Base-by-base conservation (phyloP, 805 yeast species). In the Suhomyces vadensis region DNA sequence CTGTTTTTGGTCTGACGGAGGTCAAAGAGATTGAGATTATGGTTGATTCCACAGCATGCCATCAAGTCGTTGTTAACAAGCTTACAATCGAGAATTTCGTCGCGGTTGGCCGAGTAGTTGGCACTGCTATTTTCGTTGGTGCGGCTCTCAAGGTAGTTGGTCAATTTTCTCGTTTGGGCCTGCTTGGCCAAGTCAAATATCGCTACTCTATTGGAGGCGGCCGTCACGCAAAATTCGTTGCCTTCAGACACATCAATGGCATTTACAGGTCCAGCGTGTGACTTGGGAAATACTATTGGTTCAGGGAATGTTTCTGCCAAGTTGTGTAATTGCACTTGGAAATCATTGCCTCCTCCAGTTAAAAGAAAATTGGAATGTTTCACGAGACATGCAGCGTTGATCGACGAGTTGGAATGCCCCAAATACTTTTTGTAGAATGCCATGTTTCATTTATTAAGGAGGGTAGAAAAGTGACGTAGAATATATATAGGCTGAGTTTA, bases 21-120 rank as follows among this genome's bases (percentile, higher is more conserved):
- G 42, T 66, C 71, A 46, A 50, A 61, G 19, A 65, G 39, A 22
- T 51, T 50, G 19, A 64, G 35, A 13, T 42, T 37, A 39, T 57
- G 57, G 38, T 56, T 58, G 13, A 50, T 47, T 1, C 70, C 70
- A 42, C 66, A 63, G 14, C 58, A 40, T 0, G 53, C 60, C 14
- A 59, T 33, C 41, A 64, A 27, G 14, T 52, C 42, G 19, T 52
- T 47, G 31, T 51, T 53, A 26, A 63, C 31, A 16, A 59, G 44
- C 39, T 52, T 49, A 27, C 58, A 50, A 31, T 53, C 60, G 37
- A 57, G 50, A 7, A 64, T 48, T 17, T 48, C 38, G 46, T 60
- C 57, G 19, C 31, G 33, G 24, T 24, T 21, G 5, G 24, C 35
- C 8, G 41, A 6, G 14, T 13, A 10, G 11, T 13, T 16, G 20